Conservation (phyloP, 2,329 filamentous ascomycete species). For the Cercospora brassicicola region DNA sequence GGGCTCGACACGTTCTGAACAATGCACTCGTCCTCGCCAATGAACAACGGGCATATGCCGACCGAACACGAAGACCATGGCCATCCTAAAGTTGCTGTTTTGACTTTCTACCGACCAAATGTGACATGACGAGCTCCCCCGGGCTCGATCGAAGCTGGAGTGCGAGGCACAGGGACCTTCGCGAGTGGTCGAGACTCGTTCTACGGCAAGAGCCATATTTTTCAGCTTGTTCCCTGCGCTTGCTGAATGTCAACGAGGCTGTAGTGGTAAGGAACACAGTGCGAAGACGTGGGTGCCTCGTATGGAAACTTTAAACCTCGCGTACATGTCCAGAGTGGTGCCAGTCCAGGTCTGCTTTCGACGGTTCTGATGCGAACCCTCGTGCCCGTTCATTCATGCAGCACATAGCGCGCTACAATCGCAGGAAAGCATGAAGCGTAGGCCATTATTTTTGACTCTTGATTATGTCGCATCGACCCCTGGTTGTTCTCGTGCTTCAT, state of each 20-base stretch:
- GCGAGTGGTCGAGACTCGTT: not conserved
- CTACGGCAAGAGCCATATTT: not conserved
- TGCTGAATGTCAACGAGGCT: not conserved
- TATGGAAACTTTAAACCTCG: not conserved
- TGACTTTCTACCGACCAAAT: not conserved
- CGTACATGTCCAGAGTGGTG: not conserved
- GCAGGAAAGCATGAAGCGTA: not conserved
- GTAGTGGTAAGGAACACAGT: not conserved
- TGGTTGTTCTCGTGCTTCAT: not conserved
- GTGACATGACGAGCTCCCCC: not conserved
- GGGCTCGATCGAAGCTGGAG: not conserved
- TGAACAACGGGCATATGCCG: not conserved
- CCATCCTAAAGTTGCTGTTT: not conserved
- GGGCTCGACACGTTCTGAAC: not conserved
- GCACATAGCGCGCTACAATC: not conserved
- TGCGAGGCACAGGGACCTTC: not conserved
- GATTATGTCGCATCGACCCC: not conserved
- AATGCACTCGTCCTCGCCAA: not conserved
- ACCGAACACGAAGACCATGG: not conserved
- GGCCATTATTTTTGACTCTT: not conserved
- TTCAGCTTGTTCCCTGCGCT: not conserved
- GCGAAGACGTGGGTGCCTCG: not conserved
- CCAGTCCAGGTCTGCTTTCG: not conserved
- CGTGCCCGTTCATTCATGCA: not conserved
- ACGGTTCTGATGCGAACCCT: not conserved